Evolutionary conservation across 139 green algal species (phyloP), one percentile per base, ranked within the genome.

Genomic region (Chlamydomonas schloesseri): DNA sequence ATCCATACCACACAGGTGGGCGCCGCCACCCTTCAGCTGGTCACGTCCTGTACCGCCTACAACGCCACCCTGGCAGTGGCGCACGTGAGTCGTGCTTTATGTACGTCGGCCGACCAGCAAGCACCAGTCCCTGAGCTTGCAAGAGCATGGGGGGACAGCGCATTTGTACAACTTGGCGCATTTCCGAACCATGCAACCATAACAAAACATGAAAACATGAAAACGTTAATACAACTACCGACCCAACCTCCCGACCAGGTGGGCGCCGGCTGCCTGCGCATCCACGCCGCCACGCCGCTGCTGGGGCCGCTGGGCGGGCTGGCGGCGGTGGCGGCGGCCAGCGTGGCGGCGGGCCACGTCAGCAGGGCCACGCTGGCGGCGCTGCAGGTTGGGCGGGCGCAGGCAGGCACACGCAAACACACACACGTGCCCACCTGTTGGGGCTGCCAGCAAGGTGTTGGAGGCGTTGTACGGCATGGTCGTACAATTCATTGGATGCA

Each of bases 211-310:
- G n/a, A n/a, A n/a, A n/a, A n/a, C n/a, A n/a, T n/a, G n/a, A n/a
- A n/a, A n/a, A n/a, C n/a, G n/a, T n/a, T n/a, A n/a, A n/a, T n/a
- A n/a, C n/a, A n/a, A n/a, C n/a, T n/a, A n/a, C n/a, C n/a, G n/a
- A n/a, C n/a, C n/a, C n/a, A n/a, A n/a, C n/a, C n/a, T n/a, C n/a
- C n/a, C n/a, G n/a, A n/a, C n/a, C 55, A 87, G 81, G 34, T 87
- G 1, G 29, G 55, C 2, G 68, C 34, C 15, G 81, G 81, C 69
- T 62, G 26, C 15, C 14, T 71, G 68, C 81, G 81, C 69, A 55
- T 87, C n/a, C 33, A 72, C 57, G 73, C 69, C 69, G 36, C 34
- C 69, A 87, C 81, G 31, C 81, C 81, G 4, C 69, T 87, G 33
- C 70, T 87, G 34, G 81, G 50, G 28, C 26, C 81, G 34, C 34